Evolutionary conservation across 2,329 filamentous ascomycete species (phyloP), one percentile per base, ranked within the genome.

Genomic region (Chrysoporthe cubensis): DNA sequence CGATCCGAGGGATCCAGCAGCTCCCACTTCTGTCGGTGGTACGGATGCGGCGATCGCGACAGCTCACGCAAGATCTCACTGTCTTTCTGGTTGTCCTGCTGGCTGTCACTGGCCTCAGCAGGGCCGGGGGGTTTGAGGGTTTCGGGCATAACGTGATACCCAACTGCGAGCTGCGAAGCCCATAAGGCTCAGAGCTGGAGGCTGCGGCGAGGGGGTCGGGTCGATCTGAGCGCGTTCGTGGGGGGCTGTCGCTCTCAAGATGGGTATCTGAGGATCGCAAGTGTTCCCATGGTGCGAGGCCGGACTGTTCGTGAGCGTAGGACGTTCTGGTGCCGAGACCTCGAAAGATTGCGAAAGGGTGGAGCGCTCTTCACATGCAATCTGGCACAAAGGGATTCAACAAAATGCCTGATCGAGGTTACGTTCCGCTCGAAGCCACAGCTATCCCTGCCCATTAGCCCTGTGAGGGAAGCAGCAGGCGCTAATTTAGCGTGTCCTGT

Each of bases 11-110:
- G 78, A 68, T 88, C 82, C 32, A 83, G 83, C 14, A 88, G 80
- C 73, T 89, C 87, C 71, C 79, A 81, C 69, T 81, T 83, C 67
- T 85, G 87, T 73, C 84, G 87, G 74, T 88, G 87, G 73, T 91
- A 91, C 1, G 90, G 90, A 76, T 91, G 88, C 59, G 90, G 89
- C 56, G 89, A 89, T 72, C 90, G 86, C 65, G 84, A 85, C 70
- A 86, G 81, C 59, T 81, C 77, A 74, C 84, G 82, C 73, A 88
- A 73, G 62, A 71, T 73, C 61, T 80, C 77, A 60, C 78, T 75
- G 67, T 81, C 78, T 46, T 78, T 76, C 66, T 73, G 44, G 6
- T 66, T 72, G 34, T 79, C 76, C 11, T 42, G 71, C 48, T 60
- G 57, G 60, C 14, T 50, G n/a, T 64, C 50, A 37, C 42, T 44